Evolutionary conservation across 2,329 filamentous ascomycete genomes (phyloP), one percentile per base, ranked within the genome.

Genomic region (Colletotrichum sidae): DNA sequence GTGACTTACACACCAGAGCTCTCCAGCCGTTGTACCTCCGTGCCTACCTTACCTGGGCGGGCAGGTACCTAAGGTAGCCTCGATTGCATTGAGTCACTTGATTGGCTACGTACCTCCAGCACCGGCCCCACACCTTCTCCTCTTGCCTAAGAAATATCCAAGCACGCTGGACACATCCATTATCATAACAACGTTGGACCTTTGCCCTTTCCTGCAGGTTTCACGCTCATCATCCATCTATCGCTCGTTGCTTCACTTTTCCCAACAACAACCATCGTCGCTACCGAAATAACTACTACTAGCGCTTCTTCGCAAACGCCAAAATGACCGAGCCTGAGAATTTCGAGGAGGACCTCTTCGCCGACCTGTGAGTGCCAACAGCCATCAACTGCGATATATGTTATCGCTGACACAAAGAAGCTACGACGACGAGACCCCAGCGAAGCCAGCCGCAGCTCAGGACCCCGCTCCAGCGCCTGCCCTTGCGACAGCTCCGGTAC

Each of bases 301-400:
- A 45, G n/a, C 25, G 15, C 17, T n/a, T 39, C 39, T 44, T 17
- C 37, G 8, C 49, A 7, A 15, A 41, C 25, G 62, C 68, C 75
- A 84, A 54, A 72, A 96, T 95, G 92, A 88, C 92, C 52, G 93
- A 96, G 74, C 83, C 86, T 57, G 92, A 94, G 74, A 92, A 92
- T 71, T 90, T 93, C 71, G 94, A 97, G 72, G 94, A 97, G 75
- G 94, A 97, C 85, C 92, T 97, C 80, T 97, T 97, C 79, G 94
- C 94, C 73, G 94, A 97, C 81, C 88, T 97, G 94, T 97, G 84
- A 81, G 93, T 71, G 17, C 47, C 53, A 25, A 49, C 4, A 11
- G 34, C 25, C 34, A 84, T 66, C 42, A 42, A 59, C 54, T 42
- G 58, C 37, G 12, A 50, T 17, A 44, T 53, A 35, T n/a, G 53